Conservation (phyloP, 495 filamentous ascomycete genomes). For the Hyaloscypha hepaticicola region DNA sequence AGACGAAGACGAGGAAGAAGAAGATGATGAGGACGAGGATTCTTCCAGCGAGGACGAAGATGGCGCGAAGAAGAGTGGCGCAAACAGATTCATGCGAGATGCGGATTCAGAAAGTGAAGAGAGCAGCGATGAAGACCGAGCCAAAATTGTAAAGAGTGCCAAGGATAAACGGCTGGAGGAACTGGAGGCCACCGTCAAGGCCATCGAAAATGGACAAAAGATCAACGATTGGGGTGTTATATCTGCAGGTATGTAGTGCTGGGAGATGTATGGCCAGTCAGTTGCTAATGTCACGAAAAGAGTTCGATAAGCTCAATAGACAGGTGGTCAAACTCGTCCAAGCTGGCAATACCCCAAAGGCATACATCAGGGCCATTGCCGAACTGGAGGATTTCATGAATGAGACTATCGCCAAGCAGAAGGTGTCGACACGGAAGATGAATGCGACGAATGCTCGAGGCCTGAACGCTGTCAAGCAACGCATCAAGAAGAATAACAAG, state of each 20-base stretch:
- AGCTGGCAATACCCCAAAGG: conserved; percentile 75
- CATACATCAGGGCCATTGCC: conserved; percentile 88
- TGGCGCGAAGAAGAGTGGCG: conserved; percentile 60
- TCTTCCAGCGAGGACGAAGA: conserved; percentile 63
- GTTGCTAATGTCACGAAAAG: conserved; percentile 43
- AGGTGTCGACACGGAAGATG: conserved; percentile 97
- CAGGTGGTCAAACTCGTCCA: conserved; percentile 77
- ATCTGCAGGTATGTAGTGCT: conserved; percentile 65
- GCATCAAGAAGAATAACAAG: conserved; percentile 97
- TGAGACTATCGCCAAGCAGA: conserved; percentile 90
- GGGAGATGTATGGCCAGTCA: background rate
- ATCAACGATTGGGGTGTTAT: conserved; percentile 97
- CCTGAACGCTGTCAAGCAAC: conserved; percentile 94
- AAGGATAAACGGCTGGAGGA: conserved; percentile 97
- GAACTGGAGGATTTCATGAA: conserved; percentile 96
- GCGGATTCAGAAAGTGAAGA: conserved; percentile 73
- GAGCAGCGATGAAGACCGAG: conserved; percentile 77
- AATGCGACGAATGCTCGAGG: conserved; percentile 92
- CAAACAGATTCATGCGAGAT: conserved; percentile 78
- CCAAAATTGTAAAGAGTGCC: conserved; percentile 87
- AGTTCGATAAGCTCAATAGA: conserved; percentile 97
- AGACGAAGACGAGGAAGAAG: conserved; percentile 46
- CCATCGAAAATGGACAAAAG: conserved; percentile 94
- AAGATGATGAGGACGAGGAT: conserved; percentile 60
- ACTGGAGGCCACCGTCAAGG: conserved; percentile 80